Percentiles rank a stretch among this genome's conserved stretches.
phyloP scores from a whole-genome alignment of 1,284 basidiomycete genomes.

The Melampsora larici-populina region DNA sequence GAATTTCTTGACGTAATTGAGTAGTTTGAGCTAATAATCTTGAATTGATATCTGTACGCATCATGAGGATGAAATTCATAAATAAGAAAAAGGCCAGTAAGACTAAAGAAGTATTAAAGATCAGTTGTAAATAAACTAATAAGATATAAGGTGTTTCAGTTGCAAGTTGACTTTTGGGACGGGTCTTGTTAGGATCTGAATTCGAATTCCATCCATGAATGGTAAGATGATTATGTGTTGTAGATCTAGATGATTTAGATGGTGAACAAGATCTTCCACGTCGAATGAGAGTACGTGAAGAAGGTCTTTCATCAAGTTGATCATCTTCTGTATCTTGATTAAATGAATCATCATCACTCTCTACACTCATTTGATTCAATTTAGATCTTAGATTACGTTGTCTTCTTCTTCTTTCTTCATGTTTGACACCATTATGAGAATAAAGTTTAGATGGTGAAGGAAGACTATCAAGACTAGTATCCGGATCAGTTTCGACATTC shows the following conservation, averaged over 20 bases:
- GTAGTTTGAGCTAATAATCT: slow-evolving; percentile 11
- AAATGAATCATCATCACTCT: slow-evolving; percentile 6
- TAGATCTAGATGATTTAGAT: neutral
- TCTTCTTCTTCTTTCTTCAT: slow-evolving; percentile 20
- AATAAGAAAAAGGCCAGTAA: slow-evolving; percentile 22
- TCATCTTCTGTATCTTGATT: slow-evolving; percentile 18
- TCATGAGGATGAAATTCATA: slow-evolving; percentile 20
- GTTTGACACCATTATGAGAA: slow-evolving; percentile 27
- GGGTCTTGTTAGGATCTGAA: neutral
- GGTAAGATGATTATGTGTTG: slow-evolving; percentile 26
- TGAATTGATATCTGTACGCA: slow-evolving; percentile 26
- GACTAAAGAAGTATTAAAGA: slow-evolving; percentile 33
- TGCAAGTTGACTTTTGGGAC: slow-evolving; percentile 7
- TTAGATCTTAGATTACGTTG: neutral
- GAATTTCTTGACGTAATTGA: slow-evolving; percentile 28
- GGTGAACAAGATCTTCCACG: neutral
- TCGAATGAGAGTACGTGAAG: neutral
- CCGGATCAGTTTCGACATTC: slow-evolving; percentile 1
- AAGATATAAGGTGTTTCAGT: slow-evolving; percentile 37
- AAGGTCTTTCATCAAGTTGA: neutral
- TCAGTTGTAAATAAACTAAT: slow-evolving; percentile 38
- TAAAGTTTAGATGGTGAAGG: slow-evolving; percentile 11
- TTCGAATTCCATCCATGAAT: slow-evolving; percentile 20
- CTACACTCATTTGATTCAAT: slow-evolving; percentile 6
- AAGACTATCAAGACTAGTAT: slow-evolving; percentile 14